A percentile compares a stretch with the other conserved stretches of the same genome.
Evolutionary conservation across 148 eudicot species (phyloP).

Genomic region (Camellia granthamiana): DNA sequence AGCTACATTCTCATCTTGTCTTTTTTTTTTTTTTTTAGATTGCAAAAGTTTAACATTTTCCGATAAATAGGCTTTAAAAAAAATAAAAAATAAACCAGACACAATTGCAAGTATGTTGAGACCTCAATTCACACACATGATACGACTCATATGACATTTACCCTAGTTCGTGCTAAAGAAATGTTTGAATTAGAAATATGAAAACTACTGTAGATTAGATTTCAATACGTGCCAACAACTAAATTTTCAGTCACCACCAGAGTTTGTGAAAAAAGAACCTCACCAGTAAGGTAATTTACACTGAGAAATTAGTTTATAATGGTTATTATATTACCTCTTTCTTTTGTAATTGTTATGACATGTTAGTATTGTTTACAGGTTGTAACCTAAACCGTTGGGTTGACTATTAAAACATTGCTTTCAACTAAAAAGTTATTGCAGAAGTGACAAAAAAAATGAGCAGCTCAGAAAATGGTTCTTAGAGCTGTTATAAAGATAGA

Average conservation of each 20-base stretch:
- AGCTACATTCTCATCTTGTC: neutral
- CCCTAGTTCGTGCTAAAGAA: neutral
- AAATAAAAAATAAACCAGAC: neutral
- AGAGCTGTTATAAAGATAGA: neutral
- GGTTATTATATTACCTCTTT: too few relatives aligned
- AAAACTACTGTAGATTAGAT: neutral
- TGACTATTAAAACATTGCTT: neutral
- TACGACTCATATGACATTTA: neutral
- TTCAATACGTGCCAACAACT: neutral
- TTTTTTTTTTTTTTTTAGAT: neutral
- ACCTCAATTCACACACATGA: neutral
- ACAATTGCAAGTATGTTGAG: neutral
- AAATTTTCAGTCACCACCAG: neutral
- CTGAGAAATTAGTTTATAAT: too few relatives aligned
- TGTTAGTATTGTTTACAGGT: neutral
- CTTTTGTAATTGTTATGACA: neutral
- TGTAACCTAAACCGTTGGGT: neutral
- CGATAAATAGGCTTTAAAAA: neutral
- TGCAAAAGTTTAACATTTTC: neutral
- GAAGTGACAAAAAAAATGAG: neutral
- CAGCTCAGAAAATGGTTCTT: neutral
- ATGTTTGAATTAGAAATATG: neutral
- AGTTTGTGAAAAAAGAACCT: neutral
- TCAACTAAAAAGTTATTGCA: neutral
- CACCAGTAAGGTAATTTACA: neutral